Base-by-base conservation (phyloP, 176 grass and related monocot genomes). In the Phoenix dactylifera region DNA sequence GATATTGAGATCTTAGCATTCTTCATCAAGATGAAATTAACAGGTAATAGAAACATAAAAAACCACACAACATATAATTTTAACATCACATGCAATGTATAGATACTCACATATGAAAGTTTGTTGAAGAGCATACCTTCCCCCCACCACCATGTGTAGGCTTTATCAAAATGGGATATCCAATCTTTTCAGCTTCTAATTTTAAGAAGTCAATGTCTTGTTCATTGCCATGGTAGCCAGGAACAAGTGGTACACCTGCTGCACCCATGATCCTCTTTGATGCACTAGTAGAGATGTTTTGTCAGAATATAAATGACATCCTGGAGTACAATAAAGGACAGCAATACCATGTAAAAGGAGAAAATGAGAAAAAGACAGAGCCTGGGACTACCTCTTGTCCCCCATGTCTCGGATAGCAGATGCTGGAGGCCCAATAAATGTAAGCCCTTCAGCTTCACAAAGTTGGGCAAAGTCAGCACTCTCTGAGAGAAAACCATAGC, bases 211-310 rank as follows among this genome's bases (percentile, higher is more conserved):
- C 81, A n/a, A 82, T 70, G 39, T 90, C 83, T 75, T 96, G 92
- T 59, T 96, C 78, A 51, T 74, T 68, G 17, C 83, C 92, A 57
- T 96, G 92, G 78, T 96, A 96, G 17, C 92, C 92, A 58, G 87
- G 86, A 35, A 96, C 86, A 15, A 96, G 72, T 0, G 86, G 86
- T 24, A 96, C 86, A 1, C 83, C 86, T 79, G 91, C 91, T 67
- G 80, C 77, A 51, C 86, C 91, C 91, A 96, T 96, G 63, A 96
- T 96, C 70, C 65, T 90, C 86, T 96, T 96, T 64, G 86, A 96
- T 14, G 91, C 91, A 55, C 91, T 95, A 71, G 15, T 62, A 10
- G 18, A 39, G 35, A 72, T 39, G 9, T 23, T 18, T 62, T 14
- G 22, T 62, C 25, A 72, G 16, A 22, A 49, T 20, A 50, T 1